phyloP scores from a whole-genome alignment of 345 rosid genomes.

The Eucalyptus regnans region DNA sequence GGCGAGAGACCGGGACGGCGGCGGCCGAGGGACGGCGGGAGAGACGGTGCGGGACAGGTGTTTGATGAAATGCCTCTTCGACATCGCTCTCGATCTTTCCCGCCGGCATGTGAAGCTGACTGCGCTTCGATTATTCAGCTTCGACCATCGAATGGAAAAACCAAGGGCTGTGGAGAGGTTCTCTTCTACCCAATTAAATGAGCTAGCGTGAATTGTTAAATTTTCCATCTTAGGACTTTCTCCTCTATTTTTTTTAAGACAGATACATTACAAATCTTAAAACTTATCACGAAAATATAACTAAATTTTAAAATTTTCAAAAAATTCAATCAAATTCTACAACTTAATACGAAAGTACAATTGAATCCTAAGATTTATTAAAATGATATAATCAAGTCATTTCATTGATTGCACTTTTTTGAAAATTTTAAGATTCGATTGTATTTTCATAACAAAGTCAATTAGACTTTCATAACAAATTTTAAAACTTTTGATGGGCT shows the following conservation, averaged over 20 bases:
- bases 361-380: fast-evolving
- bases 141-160: not conserved
- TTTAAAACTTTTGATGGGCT: fast-evolving
- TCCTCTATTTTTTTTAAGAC: no score
- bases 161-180: not conserved
- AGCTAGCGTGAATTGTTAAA: not conserved
- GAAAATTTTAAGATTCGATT: fast-evolving
- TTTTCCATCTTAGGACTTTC: not conserved
- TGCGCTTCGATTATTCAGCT: not conserved
- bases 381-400: fast-evolving
- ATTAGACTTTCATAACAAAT: no score
- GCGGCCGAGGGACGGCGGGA: not conserved
- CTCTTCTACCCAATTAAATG: no score
- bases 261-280: no score
- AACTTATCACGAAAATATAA: no score
- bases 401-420: no score
- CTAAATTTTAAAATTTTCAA: no score
- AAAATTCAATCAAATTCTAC: no score
- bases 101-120: not conserved
- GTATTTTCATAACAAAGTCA: fast-evolving
- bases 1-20: conserved; percentile 2
- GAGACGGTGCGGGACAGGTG: conserved; percentile 10
- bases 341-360: fast-evolving
- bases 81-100: conserved; percentile 1
- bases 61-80: conserved; percentile 48